Base-by-base conservation (phyloP, 495 filamentous ascomycete species). In the Daldinia childiae region DNA sequence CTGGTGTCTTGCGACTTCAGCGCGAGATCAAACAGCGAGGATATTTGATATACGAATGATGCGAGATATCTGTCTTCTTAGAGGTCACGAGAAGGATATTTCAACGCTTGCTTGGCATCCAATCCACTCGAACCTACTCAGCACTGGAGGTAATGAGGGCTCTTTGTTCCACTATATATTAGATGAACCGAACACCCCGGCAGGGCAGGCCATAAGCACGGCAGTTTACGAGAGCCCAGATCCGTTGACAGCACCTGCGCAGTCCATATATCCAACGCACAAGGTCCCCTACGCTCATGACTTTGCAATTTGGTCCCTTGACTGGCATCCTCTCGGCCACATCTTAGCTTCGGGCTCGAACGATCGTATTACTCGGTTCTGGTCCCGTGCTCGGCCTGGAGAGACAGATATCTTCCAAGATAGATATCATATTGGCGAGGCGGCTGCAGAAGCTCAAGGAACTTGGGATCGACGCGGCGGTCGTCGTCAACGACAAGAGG, bases 301-400 rank as follows among this genome's bases (percentile, higher is more conserved):
- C 41, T 94, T 93, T 71, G 91, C 94, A 9, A 95, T 99, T 63
- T 99, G 95, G 95, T 94, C 93, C 4, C 84, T 99, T 24, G 93
- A 97, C 82, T 99, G 95, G 92, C 95, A 99, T 74, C 95, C 95
- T 1, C 83, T 98, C 0, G 95, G 95, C 21, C 95, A 99, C 74
- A 95, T 99, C 66, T 86, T 99, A 27, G 93, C 94, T n/a, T 97
- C 95, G n/a, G 95, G 95, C 4, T 97, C 95, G 2, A 99, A 99
- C 78, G 95, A 99, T 79, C 91, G 95, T 52, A 93, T 96, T 51
- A 98, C 95, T 7, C 89, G 95, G 36, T 99, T 99, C 82, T 99
- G 95, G 95, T 92, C 93, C 14, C 89, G 95, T 19, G 84, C 92
- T 6, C 84, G 95, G 52, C 95, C 95, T 3, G 95, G 95, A 32